These are phyloP conservation scores for Zygotorulaspora chibaensis DNA, from an alignment of 805 yeast species.

Conservation along the genomic window DNA sequence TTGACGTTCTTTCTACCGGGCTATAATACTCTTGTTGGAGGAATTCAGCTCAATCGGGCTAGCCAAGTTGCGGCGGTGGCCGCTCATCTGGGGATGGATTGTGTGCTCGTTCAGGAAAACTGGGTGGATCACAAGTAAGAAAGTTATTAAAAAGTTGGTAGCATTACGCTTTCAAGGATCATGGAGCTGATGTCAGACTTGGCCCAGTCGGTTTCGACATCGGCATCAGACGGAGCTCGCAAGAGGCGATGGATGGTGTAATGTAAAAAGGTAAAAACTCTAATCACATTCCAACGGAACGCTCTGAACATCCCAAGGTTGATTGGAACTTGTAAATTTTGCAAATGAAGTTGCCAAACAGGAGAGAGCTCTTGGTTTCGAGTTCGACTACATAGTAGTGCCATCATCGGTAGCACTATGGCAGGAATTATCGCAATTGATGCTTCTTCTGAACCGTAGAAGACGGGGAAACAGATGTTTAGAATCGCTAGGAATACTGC, in stretches of 20 bases:
- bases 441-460: slow-evolving; percentile 36
- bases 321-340: slow-evolving; percentile 37
- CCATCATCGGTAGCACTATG: slow-evolving; percentile 32
- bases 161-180: slow-evolving; percentile 36
- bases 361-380: slow-evolving; percentile 34
- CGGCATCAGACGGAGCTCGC: slow-evolving; percentile 36
- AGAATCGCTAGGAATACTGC: slow-evolving; percentile 35
- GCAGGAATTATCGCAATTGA: slow-evolving; percentile 37
- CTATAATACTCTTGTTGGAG: slow-evolving; percentile 37
- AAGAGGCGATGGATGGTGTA: slow-evolving; percentile 31
- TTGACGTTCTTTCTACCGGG: too few species aligned
- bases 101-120: slow-evolving; percentile 36
- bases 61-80: slow-evolving; percentile 38
- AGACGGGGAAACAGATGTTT: slow-evolving; percentile 34
- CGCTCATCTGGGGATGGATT: slow-evolving; percentile 35
- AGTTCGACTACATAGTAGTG: slow-evolving; percentile 36
- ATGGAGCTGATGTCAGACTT: slow-evolving; percentile 37
- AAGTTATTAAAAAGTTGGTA: slow-evolving; percentile 36
- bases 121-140: slow-evolving; percentile 38
- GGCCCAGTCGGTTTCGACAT: slow-evolving; percentile 36
- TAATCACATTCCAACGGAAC: slow-evolving; percentile 38
- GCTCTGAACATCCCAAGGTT: slow-evolving; percentile 38
- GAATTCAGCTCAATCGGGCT: slow-evolving; percentile 37
- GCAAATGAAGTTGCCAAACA: slow-evolving; percentile 36
- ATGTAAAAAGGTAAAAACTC: slow-evolving; percentile 33